Evolutionary conservation across 768 basidiomycete genomes (phyloP), one percentile per base, ranked within the genome.

Genomic region (Kwoniella heveanensis): DNA sequence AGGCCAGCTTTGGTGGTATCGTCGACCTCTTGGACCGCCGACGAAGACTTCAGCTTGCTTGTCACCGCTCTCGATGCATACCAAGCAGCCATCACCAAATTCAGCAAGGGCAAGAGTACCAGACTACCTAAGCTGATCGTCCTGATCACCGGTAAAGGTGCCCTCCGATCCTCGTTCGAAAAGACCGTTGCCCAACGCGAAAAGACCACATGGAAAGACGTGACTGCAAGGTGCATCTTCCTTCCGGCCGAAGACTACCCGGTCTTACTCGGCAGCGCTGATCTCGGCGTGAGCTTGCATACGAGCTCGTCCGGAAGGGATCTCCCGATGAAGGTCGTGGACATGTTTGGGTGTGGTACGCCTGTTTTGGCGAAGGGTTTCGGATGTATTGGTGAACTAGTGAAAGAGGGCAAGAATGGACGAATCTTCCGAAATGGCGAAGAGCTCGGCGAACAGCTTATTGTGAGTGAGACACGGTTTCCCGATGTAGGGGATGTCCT

Each of bases 271-370:
- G 95, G 94, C 30, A 89, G 91, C 2, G 91, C 93, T 10, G 93
- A 99, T 79, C 71, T 99, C 44, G 96, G 96, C 1, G 85, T 98
- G 61, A 92, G 87, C 65, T 81, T 99, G 54, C 96, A 99, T 81
- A 86, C 87, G 5, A 94, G 91, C 78, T 92, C 91, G 0, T 94
- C 91, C 1, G 89, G 86, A 1, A 81, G 93, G 60, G 96, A 99
- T 80, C 82, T 99, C 58, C 96, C 96, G 2, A 99, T 99, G 96
- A 99, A 99, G 80, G 87, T 99, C 4, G 92, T 99, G 7, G 96
- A 99, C 79, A 97, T 98, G 95, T 97, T 98, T 81, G 96, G 96
- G 3, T 97, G 94, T 70, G 89, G 89, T 4, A 83, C 98, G 60
- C 95, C 95, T 0, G 96, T 97, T 8, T 90, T 94, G 65, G 94